phyloP scores from a whole-genome alignment of 306 rosid species.

The Trifolium dubium region DNA sequence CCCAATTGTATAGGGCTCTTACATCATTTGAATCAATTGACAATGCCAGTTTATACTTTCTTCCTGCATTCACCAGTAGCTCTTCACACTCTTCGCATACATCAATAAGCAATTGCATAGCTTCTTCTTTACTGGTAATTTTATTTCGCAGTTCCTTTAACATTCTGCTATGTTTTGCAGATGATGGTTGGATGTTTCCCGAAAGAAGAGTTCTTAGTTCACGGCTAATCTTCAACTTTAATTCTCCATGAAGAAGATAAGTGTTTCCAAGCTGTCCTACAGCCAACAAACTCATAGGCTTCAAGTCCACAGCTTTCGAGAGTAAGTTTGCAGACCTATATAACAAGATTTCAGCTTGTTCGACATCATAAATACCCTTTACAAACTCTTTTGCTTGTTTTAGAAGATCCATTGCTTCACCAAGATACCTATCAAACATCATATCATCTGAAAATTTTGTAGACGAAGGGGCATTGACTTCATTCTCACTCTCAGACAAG shows the following conservation, averaged over 20 bases:
- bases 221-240: constrained; percentile 81
- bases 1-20: constrained; percentile 95
- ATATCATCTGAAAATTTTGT: constrained; percentile 68
- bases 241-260: constrained; percentile 96
- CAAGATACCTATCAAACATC: constrained; percentile 70
- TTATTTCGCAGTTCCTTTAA: constrained; percentile 52
- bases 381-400: constrained; percentile 75
- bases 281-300: constrained; percentile 94
- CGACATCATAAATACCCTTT: constrained; percentile 57
- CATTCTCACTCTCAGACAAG: constrained; percentile 50
- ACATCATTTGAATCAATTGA: constrained; percentile 84
- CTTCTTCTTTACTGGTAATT: constrained; percentile 59
- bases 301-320: constrained; percentile 76
- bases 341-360: constrained; percentile 73
- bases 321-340: constrained; percentile 73
- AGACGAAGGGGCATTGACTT: constrained; percentile 54
- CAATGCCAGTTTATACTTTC: constrained; percentile 88
- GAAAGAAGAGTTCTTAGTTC: constrained; percentile 73
- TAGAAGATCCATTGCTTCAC: constrained; percentile 75
- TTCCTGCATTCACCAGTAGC: constrained; percentile 88
- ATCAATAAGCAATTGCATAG: constrained; percentile 67
- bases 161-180: constrained; percentile 55
- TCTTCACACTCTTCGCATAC: constrained; percentile 93
- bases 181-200: constrained; percentile 50
- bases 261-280: constrained; percentile 90